These are phyloP conservation scores for Trametes maxima DNA, from an alignment of 768 basidiomycete species.

Conservation along the genomic window DNA sequence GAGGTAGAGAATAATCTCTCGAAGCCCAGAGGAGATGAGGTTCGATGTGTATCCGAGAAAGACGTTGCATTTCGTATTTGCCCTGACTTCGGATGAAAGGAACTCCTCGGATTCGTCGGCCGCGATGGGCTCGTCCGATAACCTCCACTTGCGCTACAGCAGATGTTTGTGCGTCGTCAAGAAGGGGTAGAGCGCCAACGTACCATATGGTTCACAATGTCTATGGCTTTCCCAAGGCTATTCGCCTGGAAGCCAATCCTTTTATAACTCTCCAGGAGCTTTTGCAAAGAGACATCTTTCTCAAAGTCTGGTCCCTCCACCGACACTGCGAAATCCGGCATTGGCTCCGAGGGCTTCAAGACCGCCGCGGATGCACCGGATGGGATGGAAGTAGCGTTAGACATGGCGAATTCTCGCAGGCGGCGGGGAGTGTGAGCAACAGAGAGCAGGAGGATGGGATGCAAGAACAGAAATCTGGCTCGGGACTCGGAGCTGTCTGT, in stretches of 20 bases:
- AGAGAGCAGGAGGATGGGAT: neutral
- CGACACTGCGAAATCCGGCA: constrained; percentile 60
- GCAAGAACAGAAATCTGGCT: neutral
- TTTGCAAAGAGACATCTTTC: constrained; percentile 59
- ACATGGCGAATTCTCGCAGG: neutral
- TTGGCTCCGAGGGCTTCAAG: constrained; percentile 71
- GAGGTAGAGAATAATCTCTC: constrained; percentile 89
- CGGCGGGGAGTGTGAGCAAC: neutral
- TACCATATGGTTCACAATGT: constrained; percentile 94
- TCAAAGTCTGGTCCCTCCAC: constrained; percentile 92
- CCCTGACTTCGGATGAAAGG: constrained; percentile 58
- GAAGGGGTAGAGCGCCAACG: constrained; percentile 8
- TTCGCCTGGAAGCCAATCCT: constrained; percentile 98
- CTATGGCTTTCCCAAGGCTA: constrained; percentile 83
- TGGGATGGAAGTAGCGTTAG: constrained; percentile 43
- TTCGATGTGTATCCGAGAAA: constrained; percentile 99
- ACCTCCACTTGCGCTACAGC: constrained; percentile 79
- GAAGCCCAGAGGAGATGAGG: constrained; percentile 94
- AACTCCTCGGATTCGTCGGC: constrained; percentile 74
- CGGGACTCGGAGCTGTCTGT: too few species aligned
- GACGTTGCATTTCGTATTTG: constrained; percentile 77
- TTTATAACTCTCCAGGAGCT: constrained; percentile 78
- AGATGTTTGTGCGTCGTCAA: neutral
- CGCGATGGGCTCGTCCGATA: constrained; percentile 79
- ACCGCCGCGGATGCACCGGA: constrained; percentile 71